Evolutionary conservation across 2,329 filamentous ascomycete species (phyloP), one percentile per base, ranked within the genome.

Genomic region (Aspergillus phoenicis): DNA sequence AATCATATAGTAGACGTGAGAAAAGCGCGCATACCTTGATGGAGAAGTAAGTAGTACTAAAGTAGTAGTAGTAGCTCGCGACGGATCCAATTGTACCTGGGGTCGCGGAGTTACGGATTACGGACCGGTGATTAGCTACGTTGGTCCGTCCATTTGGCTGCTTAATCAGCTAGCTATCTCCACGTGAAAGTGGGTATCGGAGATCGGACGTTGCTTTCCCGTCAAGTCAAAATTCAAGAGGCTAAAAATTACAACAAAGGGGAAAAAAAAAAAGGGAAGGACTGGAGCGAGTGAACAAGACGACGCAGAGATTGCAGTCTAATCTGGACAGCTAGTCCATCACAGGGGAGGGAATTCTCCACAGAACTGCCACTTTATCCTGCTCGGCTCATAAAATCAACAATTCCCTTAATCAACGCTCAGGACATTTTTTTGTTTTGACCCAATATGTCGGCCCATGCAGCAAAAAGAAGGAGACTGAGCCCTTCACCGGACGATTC

Each of bases 381-480:
- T 30, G n/a, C 26, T n/a, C 20, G 26, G 8, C 8, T 51, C 24
- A 11, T 15, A 33, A 41, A 30, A 43, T 20, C 26, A 20, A 13
- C 45, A 24, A 43, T 11, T 22, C 28, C 22, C 15, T 15, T 26
- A 20, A 52, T 8, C 13, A 6, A 13, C 33, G 33, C 33, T 36
- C 38, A 28, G 22, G n/a, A 13, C 7, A 5, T 26, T 38, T 43
- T 48, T 30, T n/a, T 30, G 8, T 38, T 11, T 13, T 36, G 33
- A 36, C 43, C 11, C 17, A 33, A 54, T 20, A 77, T 77, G 77
- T 75, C 73, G 51, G 57, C 64, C 39, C 71, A 73, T 59, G 64
- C 74, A 41, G 73, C 75, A 5, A 83, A 83, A 67, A 73, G 80
- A 67, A 79, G 81, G 68, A 83, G 82, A 68, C 69, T 83, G 36